Conservation (phyloP, 1,284 basidiomycete genomes). For the Ceratobasidium sp. region DNA sequence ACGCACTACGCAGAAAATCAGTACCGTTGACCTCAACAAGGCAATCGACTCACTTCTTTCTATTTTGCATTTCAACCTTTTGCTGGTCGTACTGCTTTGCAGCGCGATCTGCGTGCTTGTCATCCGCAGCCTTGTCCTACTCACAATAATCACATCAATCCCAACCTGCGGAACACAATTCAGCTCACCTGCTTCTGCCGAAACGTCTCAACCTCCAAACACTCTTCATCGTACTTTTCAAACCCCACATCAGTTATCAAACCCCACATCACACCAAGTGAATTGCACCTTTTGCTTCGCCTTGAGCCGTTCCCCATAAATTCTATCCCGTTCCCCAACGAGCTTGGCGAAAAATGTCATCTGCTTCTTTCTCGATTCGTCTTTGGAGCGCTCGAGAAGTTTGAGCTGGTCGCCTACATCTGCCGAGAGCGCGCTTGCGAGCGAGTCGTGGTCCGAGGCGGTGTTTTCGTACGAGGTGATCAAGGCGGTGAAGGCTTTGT, state of each 20-base stretch:
- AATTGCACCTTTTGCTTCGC: conserved; percentile 75
- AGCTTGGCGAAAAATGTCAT: conserved; percentile 78
- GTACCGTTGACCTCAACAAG: not conserved
- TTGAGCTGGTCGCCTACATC: conserved; percentile 77
- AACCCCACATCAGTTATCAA: not conserved
- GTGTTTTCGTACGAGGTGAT: conserved; percentile 70
- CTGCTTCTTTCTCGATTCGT: conserved; percentile 79
- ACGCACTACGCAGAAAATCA: conserved; percentile 63
- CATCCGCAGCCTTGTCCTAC: conserved; percentile 76
- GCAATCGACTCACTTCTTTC: conserved; percentile 74
- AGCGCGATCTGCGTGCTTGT: conserved; percentile 79
- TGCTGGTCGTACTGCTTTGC: conserved; percentile 81
- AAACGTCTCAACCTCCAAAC: conserved; percentile 74
- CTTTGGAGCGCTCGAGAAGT: conserved; percentile 70
- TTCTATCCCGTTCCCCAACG: conserved; percentile 74
- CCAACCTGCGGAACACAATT: not conserved
- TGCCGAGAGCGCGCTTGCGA: conserved; percentile 71
- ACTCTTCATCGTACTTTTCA: conserved; percentile 80
- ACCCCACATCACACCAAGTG: not conserved
- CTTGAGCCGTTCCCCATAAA: conserved; percentile 78
- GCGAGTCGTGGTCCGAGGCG: conserved; percentile 75
- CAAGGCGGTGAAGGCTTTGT: conserved; percentile 74
- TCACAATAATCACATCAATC: conserved; percentile 18
- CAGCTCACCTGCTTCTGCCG: conserved; percentile 79
- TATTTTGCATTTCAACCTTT: conserved; percentile 78